Conservation (phyloP, 2,329 filamentous ascomycete genomes). For the Botrytis tulipae region DNA sequence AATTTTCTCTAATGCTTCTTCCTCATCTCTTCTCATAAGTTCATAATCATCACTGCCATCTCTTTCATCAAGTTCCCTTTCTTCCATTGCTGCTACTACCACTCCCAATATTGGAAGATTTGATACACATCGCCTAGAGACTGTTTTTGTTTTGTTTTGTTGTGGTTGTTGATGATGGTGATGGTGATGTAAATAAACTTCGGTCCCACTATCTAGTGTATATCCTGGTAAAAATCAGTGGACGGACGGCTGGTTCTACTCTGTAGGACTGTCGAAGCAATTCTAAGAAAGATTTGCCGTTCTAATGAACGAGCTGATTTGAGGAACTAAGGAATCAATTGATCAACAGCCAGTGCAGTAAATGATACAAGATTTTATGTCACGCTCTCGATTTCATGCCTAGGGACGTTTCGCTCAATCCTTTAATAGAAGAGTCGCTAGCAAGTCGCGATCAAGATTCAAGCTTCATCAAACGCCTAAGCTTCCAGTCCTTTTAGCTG, state of each 20-base stretch:
- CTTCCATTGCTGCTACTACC: conserved; percentile 13
- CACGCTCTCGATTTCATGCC: neutral
- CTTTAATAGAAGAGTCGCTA: neutral
- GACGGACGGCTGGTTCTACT: neutral
- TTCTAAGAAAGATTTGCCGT: neutral
- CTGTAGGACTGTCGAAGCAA: neutral
- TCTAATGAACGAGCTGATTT: neutral
- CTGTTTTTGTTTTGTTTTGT: neutral
- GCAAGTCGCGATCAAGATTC: neutral
- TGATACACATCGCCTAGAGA: neutral
- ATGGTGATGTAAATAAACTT: conserved; percentile 2
- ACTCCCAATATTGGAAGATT: neutral
- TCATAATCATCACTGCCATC: neutral
- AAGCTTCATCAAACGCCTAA: neutral
- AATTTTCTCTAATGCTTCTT: neutral
- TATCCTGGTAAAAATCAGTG: neutral
- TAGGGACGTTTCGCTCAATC: neutral
- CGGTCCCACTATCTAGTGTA: conserved; percentile 7
- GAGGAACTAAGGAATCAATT: neutral
- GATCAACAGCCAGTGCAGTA: neutral
- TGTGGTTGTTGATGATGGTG: neutral
- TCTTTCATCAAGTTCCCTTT: neutral
- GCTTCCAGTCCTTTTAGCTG: neutral
- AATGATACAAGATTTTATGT: neutral
- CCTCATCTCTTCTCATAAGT: conserved; percentile 13